Evolutionary conservation across 2,329 filamentous ascomycete genomes (phyloP), one percentile per base, ranked within the genome.

Genomic region (Thermomyces lanuginosus): DNA sequence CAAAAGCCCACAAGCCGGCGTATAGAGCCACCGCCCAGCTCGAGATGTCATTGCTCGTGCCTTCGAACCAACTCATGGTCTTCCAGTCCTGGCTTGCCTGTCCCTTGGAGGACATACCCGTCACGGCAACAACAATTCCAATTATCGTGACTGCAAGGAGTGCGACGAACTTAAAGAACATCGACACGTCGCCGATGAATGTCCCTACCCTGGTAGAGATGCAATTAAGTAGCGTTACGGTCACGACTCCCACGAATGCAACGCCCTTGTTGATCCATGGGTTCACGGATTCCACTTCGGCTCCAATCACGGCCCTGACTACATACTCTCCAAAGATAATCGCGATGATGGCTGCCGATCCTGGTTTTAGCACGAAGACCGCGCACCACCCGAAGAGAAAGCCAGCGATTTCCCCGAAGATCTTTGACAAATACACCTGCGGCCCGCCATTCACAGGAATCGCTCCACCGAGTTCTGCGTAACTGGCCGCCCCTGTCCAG

Each of bases 251-350:
- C 5, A 70, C 59, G 33, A 95, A 53, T 1, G 84, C 89, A 16
- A 93, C 79, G 2, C 64, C 68, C 59, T 95, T 98, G 60, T 80
- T 83, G 45, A 93, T 69, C 84, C 86, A 95, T 2, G 73, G 69
- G 45, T 71, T 89, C 29, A 83, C 67, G 13, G 72, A 72, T 43
- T 79, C 74, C 2, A 79, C 79, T 31, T 92, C 81, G n/a, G 83
- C 73, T 6, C 84, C 84, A 32, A 92, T 76, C 22, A 78, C 66
- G 8, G 83, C 84, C 24, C 83, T 69, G 28, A 93, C 81, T n/a
- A 92, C 61, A 47, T 98, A 98, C 55, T 98, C 89, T 22, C 89
- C 89, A 63, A 95, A 93, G 44, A 98, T 93, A 40, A 98, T 93
- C 38, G 86, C 69, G 37, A 98, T 82, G 46, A 98, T 98, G 35